These are phyloP conservation scores for Pestalotiopsis sp. DNA, from an alignment of 2,329 filamentous ascomycete species.

Conservation along the genomic window DNA sequence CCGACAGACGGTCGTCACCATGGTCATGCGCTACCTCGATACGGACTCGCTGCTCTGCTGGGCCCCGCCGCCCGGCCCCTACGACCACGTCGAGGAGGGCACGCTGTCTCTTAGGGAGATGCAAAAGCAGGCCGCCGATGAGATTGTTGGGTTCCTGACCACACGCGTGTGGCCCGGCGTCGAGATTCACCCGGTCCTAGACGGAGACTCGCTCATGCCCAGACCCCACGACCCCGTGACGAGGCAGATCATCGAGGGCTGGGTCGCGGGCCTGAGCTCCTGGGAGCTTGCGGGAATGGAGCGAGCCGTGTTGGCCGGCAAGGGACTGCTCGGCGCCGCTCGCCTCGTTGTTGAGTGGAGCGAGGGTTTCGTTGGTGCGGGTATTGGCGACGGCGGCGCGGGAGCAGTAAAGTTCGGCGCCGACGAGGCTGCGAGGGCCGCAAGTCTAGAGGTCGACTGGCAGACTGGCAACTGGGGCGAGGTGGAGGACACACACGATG, in stretches of 20 bases:
- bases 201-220: constrained; percentile 74
- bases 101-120: constrained; percentile 66
- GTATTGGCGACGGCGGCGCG: constrained; percentile 30
- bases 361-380: constrained; percentile 61
- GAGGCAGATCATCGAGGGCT: constrained; percentile 73
- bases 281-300: constrained; percentile 89
- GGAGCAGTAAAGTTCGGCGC: constrained; percentile 63
- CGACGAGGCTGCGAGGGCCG: constrained; percentile 76
- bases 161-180: constrained; percentile 81
- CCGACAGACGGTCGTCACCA: constrained; percentile 63
- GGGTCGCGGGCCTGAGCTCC: constrained; percentile 69
- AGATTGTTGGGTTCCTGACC: constrained; percentile 71
- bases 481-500: constrained; percentile 97
- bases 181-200: constrained; percentile 76
- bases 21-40: constrained; percentile 81
- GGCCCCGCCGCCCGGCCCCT: constrained; percentile 59
- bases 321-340: constrained; percentile 78
- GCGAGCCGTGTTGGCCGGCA: constrained; percentile 78
- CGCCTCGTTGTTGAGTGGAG: constrained; percentile 87
- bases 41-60: constrained; percentile 94
- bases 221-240: constrained; percentile 71
- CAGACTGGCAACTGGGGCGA: constrained; percentile 92
- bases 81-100: constrained; percentile 42
- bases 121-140: constrained; percentile 69
- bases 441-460: constrained; percentile 84